These are phyloP conservation scores for Lodderomyces beijingensis DNA, from an alignment of 1,139 yeast species.

Conservation along the genomic window DNA sequence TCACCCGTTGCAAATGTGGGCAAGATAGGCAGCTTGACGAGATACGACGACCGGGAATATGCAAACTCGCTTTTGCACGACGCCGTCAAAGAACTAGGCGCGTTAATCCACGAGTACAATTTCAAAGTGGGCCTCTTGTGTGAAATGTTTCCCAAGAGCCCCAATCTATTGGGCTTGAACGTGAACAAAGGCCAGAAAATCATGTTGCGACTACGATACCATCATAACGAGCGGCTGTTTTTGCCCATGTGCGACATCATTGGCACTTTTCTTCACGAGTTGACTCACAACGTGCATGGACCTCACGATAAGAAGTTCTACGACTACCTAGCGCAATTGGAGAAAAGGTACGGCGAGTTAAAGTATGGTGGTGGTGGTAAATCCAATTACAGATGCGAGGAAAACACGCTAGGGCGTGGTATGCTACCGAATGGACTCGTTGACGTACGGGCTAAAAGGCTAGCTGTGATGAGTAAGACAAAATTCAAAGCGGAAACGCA, in stretches of 20 bases:
- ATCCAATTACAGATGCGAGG: conserved; percentile 42
- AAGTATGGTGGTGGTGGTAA: conserved; percentile 25
- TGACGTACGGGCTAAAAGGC: conserved; percentile 33
- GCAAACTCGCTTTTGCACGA: conserved; percentile 59
- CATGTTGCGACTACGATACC: conserved; percentile 63
- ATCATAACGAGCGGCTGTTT: conserved; percentile 53
- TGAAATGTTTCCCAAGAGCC: conserved; percentile 81
- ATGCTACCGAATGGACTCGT: conserved; percentile 16
- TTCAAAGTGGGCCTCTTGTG: conserved; percentile 66
- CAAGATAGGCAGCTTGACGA: conserved; percentile 54
- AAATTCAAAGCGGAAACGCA: conserved; percentile 39
- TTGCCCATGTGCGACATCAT: conserved; percentile 63
- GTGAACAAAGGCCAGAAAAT: conserved; percentile 82
- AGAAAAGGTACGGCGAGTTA: conserved; percentile 52
- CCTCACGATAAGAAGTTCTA: conserved; percentile 79
- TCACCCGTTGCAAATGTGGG: conserved; percentile 49
- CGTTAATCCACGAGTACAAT: conserved; percentile 65
- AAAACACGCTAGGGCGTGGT: conserved; percentile 47
- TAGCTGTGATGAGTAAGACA: conserved; percentile 33
- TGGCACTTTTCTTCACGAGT: conserved; percentile 86
- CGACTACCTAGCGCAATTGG: conserved; percentile 56
- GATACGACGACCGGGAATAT: conserved; percentile 49
- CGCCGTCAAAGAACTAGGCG: conserved; percentile 61
- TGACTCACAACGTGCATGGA: conserved; percentile 75
- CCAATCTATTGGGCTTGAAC: conserved; percentile 70